Conservation (phyloP, 345 rosid species). For the Streptanthus diversifolius region DNA sequence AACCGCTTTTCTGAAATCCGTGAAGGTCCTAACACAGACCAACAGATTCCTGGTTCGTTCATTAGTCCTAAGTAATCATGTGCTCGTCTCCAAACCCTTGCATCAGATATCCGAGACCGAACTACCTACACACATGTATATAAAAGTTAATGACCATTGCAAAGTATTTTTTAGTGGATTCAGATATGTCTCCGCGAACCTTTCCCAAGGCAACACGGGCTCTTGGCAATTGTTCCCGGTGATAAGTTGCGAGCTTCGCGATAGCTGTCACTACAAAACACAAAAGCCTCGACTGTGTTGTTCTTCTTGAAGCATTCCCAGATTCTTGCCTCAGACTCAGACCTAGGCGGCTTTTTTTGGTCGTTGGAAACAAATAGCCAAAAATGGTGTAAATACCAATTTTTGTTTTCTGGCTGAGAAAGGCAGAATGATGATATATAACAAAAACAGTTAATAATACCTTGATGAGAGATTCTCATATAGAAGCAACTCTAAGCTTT, state of each 20-base stretch:
- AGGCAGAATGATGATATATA: not conserved
- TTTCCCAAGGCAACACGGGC: conserved; percentile 97
- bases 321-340: conserved; percentile 62
- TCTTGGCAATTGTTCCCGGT: conserved; percentile 75
- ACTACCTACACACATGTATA: conserved; percentile 52
- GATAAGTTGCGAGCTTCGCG: conserved; percentile 87
- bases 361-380: conserved; percentile 21
- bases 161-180: not conserved
- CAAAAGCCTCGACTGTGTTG: conserved; percentile 80
- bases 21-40: conserved; percentile 78
- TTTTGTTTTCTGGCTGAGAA: not conserved
- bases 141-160: not conserved
- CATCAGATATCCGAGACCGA: conserved; percentile 79
- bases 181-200: conserved; percentile 36
- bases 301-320: conserved; percentile 42
- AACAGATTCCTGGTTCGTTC: conserved; percentile 75
- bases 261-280: conserved; percentile 95
- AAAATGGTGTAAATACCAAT: not conserved
- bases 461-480: conserved; percentile 92
- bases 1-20: conserved; percentile 44
- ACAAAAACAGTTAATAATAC: conserved; percentile 34
- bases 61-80: conserved; percentile 81
- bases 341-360: conserved; percentile 62
- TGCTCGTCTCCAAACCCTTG: conserved; percentile 75
- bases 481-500: conserved; percentile 83